A percentile compares a stretch with the other conserved stretches of the same genome.
Conservation (phyloP, 202 grass and related monocot species). For the Musa balbisiana region DNA sequence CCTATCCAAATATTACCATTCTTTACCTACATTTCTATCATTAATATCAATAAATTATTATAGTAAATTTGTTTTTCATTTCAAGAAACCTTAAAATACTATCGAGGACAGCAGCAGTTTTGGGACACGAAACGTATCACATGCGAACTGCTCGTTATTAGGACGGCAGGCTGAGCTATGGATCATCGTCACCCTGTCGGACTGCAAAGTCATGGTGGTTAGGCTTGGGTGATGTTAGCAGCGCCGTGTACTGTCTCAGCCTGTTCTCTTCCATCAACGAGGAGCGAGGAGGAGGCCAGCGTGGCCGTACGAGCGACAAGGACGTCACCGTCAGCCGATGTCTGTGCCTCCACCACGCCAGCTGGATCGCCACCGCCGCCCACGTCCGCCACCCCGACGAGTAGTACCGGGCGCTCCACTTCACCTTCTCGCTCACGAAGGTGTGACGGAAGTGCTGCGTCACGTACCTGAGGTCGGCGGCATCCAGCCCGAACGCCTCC, state of each 20-base stretch:
- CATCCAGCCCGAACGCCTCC: conserved; percentile 14
- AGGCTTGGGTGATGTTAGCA: conserved; percentile 76
- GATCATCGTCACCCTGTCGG: neutral
- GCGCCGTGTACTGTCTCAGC: conserved; percentile 72
- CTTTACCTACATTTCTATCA: too few species aligned
- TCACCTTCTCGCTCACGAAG: conserved; percentile 68
- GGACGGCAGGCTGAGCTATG: too few species aligned
- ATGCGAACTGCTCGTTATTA: too few species aligned
- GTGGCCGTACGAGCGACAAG: conserved; percentile 59
- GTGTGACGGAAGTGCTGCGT: conserved; percentile 40
- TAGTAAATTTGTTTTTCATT: too few species aligned
- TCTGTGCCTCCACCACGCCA: conserved; percentile 65
- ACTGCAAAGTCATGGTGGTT: conserved; percentile 41
- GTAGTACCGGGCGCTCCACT: conserved; percentile 75
- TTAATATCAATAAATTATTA: too few species aligned
- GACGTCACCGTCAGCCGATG: conserved; percentile 71
- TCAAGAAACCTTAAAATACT: too few species aligned
- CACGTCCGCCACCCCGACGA: conserved; percentile 82
- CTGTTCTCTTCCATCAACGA: conserved; percentile 73
- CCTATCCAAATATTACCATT: too few species aligned
- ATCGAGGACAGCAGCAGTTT: too few species aligned
- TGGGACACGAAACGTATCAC: too few species aligned
- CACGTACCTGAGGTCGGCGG: conserved; percentile 14
- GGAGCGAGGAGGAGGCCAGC: conserved; percentile 52
- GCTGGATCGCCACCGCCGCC: conserved; percentile 79